These are phyloP conservation scores for Pseudogymnoascus sp. DNA, from an alignment of 2,329 filamentous ascomycete genomes.

Conservation along the genomic window DNA sequence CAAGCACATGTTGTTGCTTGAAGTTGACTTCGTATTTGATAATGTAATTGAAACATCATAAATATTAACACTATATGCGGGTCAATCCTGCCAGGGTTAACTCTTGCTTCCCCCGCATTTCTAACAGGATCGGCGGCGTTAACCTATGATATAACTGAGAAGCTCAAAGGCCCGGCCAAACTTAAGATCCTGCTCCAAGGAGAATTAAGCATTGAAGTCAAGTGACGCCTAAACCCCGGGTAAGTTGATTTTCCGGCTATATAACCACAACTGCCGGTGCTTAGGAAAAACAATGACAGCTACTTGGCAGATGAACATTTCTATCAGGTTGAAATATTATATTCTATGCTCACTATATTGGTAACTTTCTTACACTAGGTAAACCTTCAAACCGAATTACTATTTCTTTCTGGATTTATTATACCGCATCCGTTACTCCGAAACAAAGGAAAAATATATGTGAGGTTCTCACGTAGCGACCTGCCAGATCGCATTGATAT, in stretches of 20 bases:
- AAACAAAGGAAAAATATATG: not conserved
- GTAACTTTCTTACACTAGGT: not conserved
- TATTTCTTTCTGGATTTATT: not conserved
- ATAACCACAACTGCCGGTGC: not conserved
- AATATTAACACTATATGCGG: not conserved
- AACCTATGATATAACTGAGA: not conserved
- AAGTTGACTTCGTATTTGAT: not conserved
- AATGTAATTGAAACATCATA: not conserved
- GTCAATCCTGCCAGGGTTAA: not conserved
- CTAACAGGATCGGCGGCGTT: not conserved
- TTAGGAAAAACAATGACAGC: not conserved
- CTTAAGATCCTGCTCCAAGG: not conserved
- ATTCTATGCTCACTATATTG: not conserved
- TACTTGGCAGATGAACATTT: not conserved
- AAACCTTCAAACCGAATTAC: not conserved
- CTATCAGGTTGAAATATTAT: not conserved
- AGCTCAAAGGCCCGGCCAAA: not conserved
- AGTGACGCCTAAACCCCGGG: not conserved
- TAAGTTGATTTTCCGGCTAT: not conserved
- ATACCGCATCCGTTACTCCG: not conserved
- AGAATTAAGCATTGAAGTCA: not conserved
- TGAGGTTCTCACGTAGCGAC: conserved; percentile 9
- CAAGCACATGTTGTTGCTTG: not conserved
- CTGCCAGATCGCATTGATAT: conserved; percentile 29
- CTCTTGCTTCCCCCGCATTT: not conserved